A percentile compares a stretch with the other conserved stretches of the same genome.
phyloP scores from a whole-genome alignment of 306 rosid species.

The Crataegus laevigata region DNA sequence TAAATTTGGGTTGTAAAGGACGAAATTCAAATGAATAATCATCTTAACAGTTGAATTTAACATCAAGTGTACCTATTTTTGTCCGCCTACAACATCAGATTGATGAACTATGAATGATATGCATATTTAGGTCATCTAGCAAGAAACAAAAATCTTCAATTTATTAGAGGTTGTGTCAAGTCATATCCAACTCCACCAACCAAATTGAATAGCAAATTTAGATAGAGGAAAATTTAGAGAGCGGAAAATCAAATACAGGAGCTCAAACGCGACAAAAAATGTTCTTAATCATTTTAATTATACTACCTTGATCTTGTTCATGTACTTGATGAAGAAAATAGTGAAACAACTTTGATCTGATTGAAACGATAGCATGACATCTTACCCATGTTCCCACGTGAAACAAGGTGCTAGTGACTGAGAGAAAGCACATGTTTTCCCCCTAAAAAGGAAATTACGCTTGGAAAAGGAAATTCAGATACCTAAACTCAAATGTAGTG shows the following conservation, averaged over 20 bases:
- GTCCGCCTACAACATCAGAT: neutral
- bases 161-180: neutral
- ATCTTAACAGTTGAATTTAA: neutral
- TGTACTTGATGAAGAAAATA: neutral
- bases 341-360: neutral
- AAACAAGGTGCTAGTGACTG: constrained; percentile 22
- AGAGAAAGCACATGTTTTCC: constrained; percentile 6
- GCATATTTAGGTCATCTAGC: neutral
- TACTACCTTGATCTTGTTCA: neutral
- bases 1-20: neutral
- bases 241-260: neutral
- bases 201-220: neutral
- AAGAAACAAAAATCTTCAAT: neutral
- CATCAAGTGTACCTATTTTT: neutral
- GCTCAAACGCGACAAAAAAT: neutral
- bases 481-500: neutral
- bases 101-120: neutral
- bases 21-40: neutral
- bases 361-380: constrained; percentile 2
- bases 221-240: neutral
- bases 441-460: neutral
- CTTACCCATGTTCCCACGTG: constrained; percentile 17
- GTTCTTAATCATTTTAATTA: neutral
- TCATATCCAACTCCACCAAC: neutral
- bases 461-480: neutral